Conservation (phyloP, 495 filamentous ascomycete species). For the Neurospora sp. region DNA sequence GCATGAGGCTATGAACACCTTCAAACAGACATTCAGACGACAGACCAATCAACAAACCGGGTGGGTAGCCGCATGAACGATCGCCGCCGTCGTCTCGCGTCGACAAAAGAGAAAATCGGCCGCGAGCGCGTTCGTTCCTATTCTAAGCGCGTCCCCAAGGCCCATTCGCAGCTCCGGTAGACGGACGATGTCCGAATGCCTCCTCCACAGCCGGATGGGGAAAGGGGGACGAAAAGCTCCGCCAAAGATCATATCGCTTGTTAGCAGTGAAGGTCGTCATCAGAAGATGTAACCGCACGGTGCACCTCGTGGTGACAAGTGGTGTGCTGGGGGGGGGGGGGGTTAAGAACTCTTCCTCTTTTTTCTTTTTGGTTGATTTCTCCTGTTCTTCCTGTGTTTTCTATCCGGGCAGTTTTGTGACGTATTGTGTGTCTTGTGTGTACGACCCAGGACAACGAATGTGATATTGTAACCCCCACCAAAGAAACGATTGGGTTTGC, state of each 20-base stretch:
- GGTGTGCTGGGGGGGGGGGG: background rate
- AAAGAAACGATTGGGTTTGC: background rate
- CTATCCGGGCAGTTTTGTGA: background rate
- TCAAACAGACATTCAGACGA: background rate
- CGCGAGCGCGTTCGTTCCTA: background rate
- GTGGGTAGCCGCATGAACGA: background rate
- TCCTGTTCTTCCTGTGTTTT: background rate
- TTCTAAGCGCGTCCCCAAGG: background rate
- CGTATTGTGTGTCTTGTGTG: background rate
- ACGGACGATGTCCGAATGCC: background rate
- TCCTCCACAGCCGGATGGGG: background rate
- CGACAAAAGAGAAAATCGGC: background rate
- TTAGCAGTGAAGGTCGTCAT: background rate
- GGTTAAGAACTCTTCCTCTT: background rate
- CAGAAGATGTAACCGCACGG: background rate
- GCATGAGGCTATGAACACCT: background rate
- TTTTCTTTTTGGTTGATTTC: background rate
- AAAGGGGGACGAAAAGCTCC: background rate
- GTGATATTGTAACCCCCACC: background rate
- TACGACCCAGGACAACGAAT: background rate
- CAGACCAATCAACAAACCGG: background rate
- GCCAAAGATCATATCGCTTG: background rate
- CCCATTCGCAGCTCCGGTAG: background rate
- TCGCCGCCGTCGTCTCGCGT: background rate
- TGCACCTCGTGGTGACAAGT: background rate